phyloP scores from a whole-genome alignment of 2,329 filamentous ascomycete species.

The Aspergillus vadensis region DNA sequence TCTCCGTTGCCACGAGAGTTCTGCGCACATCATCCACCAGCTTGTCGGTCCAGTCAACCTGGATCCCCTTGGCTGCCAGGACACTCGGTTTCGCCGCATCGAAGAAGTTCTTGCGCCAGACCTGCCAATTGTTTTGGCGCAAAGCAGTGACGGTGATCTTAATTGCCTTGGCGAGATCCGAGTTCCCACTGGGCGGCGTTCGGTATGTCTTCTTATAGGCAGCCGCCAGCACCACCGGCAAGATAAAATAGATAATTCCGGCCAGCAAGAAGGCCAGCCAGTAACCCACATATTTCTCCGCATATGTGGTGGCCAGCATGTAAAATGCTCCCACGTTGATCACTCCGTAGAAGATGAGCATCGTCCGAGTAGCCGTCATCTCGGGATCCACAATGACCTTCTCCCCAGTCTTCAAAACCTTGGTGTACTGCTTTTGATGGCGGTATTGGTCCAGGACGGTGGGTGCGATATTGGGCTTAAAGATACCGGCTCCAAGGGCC shows the following conservation, averaged over 20 bases:
- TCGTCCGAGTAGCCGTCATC: constrained; percentile 42
- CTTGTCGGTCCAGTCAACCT: constrained; percentile 37
- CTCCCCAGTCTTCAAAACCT: constrained; percentile 48
- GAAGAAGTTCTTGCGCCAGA: constrained; percentile 38
- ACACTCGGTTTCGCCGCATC: constrained; percentile 39
- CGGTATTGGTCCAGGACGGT: constrained; percentile 50
- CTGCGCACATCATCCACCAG: constrained; percentile 40
- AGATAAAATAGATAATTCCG: constrained; percentile 38
- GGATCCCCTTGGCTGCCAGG: constrained; percentile 31
- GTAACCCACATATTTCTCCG: constrained; percentile 46
- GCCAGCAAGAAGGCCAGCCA: constrained; percentile 40
- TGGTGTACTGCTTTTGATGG: constrained; percentile 40
- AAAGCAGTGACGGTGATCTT: constrained; percentile 38
- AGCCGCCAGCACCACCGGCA: constrained; percentile 36
- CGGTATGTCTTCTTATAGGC: constrained; percentile 40
- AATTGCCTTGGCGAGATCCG: constrained; percentile 35
- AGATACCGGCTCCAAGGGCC: constrained; percentile 42
- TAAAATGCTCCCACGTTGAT: constrained; percentile 39
- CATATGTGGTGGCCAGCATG: constrained; percentile 43
- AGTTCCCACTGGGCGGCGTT: constrained; percentile 33
- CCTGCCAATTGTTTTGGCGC: constrained; percentile 33
- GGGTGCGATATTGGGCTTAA: constrained; percentile 48
- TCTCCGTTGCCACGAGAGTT: constrained; percentile 36
- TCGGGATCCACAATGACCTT: constrained; percentile 53
- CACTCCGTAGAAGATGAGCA: constrained; percentile 40